Base-by-base conservation (phyloP, 2,329 filamentous ascomycete species). In the Aspergillus fischeri region DNA sequence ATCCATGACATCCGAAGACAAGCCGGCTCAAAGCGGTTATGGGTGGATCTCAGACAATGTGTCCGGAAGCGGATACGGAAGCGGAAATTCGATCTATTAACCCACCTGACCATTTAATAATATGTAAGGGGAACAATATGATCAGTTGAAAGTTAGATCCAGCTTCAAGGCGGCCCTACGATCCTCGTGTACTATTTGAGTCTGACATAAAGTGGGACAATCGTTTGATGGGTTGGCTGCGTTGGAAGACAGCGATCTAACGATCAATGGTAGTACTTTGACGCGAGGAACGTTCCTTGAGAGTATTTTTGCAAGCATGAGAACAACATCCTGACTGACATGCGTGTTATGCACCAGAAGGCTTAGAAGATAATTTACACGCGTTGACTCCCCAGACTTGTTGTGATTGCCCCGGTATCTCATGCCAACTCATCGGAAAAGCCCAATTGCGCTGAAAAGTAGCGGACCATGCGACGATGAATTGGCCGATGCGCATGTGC, bases 31-130 rank as follows among this genome's bases (percentile, higher is more conserved):
- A 25, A 11, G 35, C 21, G 35, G 47, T 4, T 48, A 49, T 38
- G 32, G 7, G 21, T 42, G 56, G 59, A 28, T 17, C 6, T 3
- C n/a, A 14, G n/a, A 50, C 11, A 14, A 42, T 56, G 58, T 49
- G 49, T 38, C 27, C 60, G 60, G 60, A 62, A 48, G 58, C 60
- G 60, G 60, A 62, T 27, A 35, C 58, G 58, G 55, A 56, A 44
- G 52, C 52, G 10, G 32, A 45, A 10, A 17, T 6, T 6, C 14
- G 17, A 17, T 17, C 14, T 3, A 7, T 17, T 4, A 6, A 17
- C 14, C 32, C 32, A 14, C 14, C 5, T 7, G 32, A 38, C 14
- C 5, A 6, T 38, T 38, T 3, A 6, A 35, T 35, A 14, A 35
- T 35, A 14, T 35, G 11, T 14, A 35, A 35, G 11, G 32, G 11